Evolutionary conservation across 2,329 filamentous ascomycete species (phyloP).

Genomic region (Penicillium sp.): DNA sequence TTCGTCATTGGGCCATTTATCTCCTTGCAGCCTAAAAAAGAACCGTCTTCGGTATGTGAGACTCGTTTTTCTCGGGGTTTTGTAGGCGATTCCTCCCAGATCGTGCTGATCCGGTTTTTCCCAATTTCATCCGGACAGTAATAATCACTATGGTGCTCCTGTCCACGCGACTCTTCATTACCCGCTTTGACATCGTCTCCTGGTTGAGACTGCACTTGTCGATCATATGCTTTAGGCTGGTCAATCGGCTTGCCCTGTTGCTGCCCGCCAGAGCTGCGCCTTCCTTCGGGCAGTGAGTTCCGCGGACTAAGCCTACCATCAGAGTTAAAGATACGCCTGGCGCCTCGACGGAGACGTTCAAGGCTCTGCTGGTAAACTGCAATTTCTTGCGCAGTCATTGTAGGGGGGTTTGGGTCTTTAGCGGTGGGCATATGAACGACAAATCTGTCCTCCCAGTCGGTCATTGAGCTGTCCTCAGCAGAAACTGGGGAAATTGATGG

Average conservation of each 20-base stretch:
- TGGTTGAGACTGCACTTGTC: slow-evolving; percentile 3
- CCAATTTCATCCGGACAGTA: slow-evolving; percentile 43
- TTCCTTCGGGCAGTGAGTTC: slow-evolving; percentile 29
- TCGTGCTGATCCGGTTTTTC: slow-evolving; percentile 36
- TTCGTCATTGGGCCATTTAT: slow-evolving; percentile 34
- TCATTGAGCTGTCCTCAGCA: slow-evolving; percentile 28
- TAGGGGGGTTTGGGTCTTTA: slow-evolving; percentile 42
- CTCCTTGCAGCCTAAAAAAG: slow-evolving; percentile 44
- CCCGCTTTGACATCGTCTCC: slow-evolving; percentile 9
- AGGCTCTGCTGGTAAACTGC: slow-evolving; percentile 40
- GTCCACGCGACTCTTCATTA: slow-evolving; percentile 7
- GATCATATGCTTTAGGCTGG: slow-evolving; percentile 19
- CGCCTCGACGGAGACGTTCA: slow-evolving; percentile 31
- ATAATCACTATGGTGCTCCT: slow-evolving; percentile 23
- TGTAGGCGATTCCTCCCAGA: slow-evolving; percentile 33
- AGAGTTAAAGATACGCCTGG: slow-evolving; percentile 32
- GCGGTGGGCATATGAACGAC: slow-evolving; percentile 46
- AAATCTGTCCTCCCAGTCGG: slow-evolving; percentile 42
- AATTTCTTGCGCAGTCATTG: slow-evolving; percentile 41
- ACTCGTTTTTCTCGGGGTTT: slow-evolving; percentile 23
- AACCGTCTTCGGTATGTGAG: slow-evolving; percentile 30
- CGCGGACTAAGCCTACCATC: slow-evolving; percentile 34
- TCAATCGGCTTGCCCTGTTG: background rate
- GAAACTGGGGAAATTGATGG: slow-evolving; percentile 33
- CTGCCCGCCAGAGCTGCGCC: background rate